phyloP scores from a whole-genome alignment of 495 filamentous ascomycete species.

The Patellaria atrata region DNA sequence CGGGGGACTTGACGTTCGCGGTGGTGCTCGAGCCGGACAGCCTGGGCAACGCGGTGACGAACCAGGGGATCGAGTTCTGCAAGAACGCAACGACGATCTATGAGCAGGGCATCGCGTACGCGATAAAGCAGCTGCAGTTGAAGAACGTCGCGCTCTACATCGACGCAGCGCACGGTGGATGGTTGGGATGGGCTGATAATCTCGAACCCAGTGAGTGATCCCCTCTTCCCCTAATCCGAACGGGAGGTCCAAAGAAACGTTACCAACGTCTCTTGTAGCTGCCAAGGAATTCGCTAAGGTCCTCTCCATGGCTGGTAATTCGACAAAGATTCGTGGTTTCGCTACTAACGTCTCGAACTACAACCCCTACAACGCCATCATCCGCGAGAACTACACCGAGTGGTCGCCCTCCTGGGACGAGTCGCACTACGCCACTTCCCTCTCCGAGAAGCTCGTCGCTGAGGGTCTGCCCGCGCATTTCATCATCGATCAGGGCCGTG shows the following conservation, averaged over 20 bases:
- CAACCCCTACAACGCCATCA: too few species aligned
- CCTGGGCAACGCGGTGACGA: slow-evolving; percentile 1
- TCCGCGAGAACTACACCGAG: too few species aligned
- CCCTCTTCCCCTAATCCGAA: too few species aligned
- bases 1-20: too few species aligned
- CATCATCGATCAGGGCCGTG: slow-evolving; percentile 5
- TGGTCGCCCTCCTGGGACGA: too few species aligned
- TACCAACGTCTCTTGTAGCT: too few species aligned
- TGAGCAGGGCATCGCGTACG: slow-evolving; percentile 1
- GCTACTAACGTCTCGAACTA: slow-evolving; percentile 6
- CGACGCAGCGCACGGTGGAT: slow-evolving; percentile 9
- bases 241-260: too few species aligned
- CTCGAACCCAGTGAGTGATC: too few species aligned
- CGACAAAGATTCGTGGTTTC: slow-evolving; percentile 8
- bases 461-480: slow-evolving; percentile 6
- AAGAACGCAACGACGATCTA: background rate
- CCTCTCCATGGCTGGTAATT: too few species aligned
- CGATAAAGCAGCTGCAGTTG: slow-evolving; percentile 3
- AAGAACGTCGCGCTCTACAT: slow-evolving; percentile 8
- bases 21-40: slow-evolving; percentile 7
- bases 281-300: too few species aligned
- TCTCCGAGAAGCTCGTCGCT: too few species aligned
- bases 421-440: too few species aligned
- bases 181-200: slow-evolving; percentile 3
- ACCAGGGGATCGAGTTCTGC: background rate